Evolutionary conservation across 441 rosid genomes (phyloP).

Genomic region (Mallotus japonicus): DNA sequence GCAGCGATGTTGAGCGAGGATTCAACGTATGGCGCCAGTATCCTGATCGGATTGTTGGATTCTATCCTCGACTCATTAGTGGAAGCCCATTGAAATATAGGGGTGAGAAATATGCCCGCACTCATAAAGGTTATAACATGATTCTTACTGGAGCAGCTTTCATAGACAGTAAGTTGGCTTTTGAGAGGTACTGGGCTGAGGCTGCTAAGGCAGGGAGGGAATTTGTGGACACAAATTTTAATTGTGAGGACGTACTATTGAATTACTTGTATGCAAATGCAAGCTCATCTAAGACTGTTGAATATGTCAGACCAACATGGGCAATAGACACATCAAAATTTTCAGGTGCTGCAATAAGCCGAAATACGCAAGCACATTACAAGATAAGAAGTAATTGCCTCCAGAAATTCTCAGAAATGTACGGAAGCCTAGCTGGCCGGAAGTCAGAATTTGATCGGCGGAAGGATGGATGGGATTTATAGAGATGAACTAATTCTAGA

Average conservation of each 20-base stretch:
- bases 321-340: conserved; percentile 84
- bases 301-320: conserved; percentile 82
- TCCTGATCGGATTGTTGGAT: conserved; percentile 82
- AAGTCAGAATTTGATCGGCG: conserved; percentile 63
- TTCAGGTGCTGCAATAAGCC: conserved; percentile 81
- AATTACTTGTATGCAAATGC: conserved; percentile 85
- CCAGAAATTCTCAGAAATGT: conserved; percentile 54
- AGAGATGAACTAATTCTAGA: conserved; percentile 23
- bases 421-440: conserved; percentile 56
- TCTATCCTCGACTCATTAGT: conserved; percentile 69
- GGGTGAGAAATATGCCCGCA: conserved; percentile 79
- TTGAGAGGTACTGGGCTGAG: conserved; percentile 57
- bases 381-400: conserved; percentile 70
- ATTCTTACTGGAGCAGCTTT: conserved; percentile 98
- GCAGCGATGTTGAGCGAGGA: conserved; percentile 81
- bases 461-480: conserved; percentile 90
- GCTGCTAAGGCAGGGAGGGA: conserved; percentile 64
- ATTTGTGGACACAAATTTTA: conserved; percentile 62
- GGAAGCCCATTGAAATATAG: conserved; percentile 58
- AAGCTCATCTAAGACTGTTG: conserved; percentile 55
- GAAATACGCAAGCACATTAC: conserved; percentile 79
- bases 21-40: conserved; percentile 84
- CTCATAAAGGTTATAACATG: conserved; percentile 75
- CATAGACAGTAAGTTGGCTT: conserved; percentile 61
- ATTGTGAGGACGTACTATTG: conserved; percentile 85